Base-by-base conservation (phyloP, 2,329 filamentous ascomycete genomes). In the Drechmeria coniospora region DNA sequence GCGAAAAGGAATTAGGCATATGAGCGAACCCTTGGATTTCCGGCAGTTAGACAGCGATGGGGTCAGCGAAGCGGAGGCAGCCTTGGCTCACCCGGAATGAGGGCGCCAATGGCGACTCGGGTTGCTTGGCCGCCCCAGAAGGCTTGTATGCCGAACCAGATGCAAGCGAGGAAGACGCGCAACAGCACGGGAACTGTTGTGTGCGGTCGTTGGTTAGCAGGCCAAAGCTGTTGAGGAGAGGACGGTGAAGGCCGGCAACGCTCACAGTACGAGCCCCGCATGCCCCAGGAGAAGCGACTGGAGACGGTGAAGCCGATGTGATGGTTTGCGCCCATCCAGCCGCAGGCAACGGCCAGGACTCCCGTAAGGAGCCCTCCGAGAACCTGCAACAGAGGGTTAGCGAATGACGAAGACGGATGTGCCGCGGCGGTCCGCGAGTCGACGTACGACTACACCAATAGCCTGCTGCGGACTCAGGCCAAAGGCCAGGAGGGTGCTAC, bases 261-360 rank as follows among this genome's bases (percentile, higher is more conserved):
- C 36, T 26, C 15, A 41, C 42, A 39, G 28, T 63, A 65, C 25
- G 56, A 59, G 2, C 51, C 61, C 17, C 56, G 47, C 42, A 64
- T 40, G 4, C 61, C 61, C 61, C 61, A 65, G 6, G 56, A 57
- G 35, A 51, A 63, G 5, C 62, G 49, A 35, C 37, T 40, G 6
- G 37, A 36, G 11, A 45, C 42, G 6, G 42, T 43, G 30, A 40
- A 45, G 22, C 42, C 41, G 14, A 45, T 36, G 24, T 44, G 34
- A n/a, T 43, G 40, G 16, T 36, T 26, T 15, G 39, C 39, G 13
- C 40, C 40, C 28, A 40, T 36, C 39, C 37, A 43, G 8, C 40
- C 40, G 21, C 33, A 37, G 3, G 31, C 26, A 8, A 42, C 36
- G 2, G 40, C 38, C 8, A 42, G 29, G 11, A 37, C 17, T 8